Percentiles rank a stretch among this genome's conserved stretches.
Evolutionary conservation across 2,329 filamentous ascomycete species (phyloP).

Genomic region (Didymella exigua): DNA sequence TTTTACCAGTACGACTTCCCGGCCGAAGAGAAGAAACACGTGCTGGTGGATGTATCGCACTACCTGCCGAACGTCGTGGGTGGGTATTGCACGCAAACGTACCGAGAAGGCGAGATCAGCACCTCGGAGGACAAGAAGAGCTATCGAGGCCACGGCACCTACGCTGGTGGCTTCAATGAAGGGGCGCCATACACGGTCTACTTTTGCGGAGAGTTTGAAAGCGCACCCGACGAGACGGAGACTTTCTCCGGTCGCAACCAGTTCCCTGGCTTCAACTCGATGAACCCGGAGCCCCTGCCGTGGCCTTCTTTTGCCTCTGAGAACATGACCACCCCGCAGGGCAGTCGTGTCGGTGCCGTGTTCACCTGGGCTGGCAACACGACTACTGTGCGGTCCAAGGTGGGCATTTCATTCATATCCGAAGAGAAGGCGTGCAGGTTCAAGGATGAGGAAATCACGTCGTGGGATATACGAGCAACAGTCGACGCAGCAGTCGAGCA

Average conservation of each 20-base stretch:
- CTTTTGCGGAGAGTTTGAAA: conserved; percentile 40
- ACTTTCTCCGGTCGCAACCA: conserved; percentile 56
- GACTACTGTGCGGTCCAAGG: conserved; percentile 52
- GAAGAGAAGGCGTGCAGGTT: conserved; percentile 55
- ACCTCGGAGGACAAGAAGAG: conserved; percentile 27
- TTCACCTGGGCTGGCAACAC: conserved; percentile 52
- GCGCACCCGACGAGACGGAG: conserved; percentile 36
- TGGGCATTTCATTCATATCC: conserved; percentile 58
- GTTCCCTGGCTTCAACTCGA: conserved; percentile 10
- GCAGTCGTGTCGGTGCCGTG: conserved; percentile 50
- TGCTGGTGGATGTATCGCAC: conserved; percentile 56
- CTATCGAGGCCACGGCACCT: conserved; percentile 37
- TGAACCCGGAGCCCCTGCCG: conserved; percentile 15
- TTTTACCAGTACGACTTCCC: conserved; percentile 68
- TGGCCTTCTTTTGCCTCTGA: conserved; percentile 12
- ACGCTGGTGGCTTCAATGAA: conserved; percentile 39
- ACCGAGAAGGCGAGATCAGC: conserved; percentile 28
- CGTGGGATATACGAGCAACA: conserved; percentile 49
- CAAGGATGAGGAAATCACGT: conserved; percentile 51
- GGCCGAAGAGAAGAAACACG: conserved; percentile 40
- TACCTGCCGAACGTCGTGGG: conserved; percentile 30
- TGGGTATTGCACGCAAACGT: conserved; percentile 31
- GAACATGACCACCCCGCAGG: conserved; percentile 47
- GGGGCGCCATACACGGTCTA: conserved; percentile 37
- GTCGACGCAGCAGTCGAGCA: conserved; percentile 47